Base-by-base conservation (phyloP, 805 yeast genomes). In the Candida peoriensis region DNA sequence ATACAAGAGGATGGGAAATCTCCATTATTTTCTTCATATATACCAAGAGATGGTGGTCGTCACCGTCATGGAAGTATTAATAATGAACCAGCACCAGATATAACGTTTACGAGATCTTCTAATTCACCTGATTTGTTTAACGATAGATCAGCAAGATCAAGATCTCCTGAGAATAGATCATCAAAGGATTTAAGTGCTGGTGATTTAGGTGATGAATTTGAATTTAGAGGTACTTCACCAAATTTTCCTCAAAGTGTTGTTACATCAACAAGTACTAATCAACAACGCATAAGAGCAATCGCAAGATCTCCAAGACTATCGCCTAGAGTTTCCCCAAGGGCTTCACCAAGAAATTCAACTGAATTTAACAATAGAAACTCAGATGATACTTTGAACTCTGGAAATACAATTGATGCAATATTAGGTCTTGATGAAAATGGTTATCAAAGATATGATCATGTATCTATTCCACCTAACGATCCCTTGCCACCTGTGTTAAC, bases 161-260 rank as follows among this genome's bases (percentile, higher is more conserved):
- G 28, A 25, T 25, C 28, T 4, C 28, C 28, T 7, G 28, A n/a
- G n/a, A n/a, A n/a, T n/a, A n/a, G n/a, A n/a, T n/a, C n/a, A n/a
- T n/a, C n/a, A n/a, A n/a, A n/a, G n/a, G n/a, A n/a, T n/a, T n/a
- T n/a, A n/a, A n/a, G 33, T 15, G 55, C 52, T 16, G 56, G 47
- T 21, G 66, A 61, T 37, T 45, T 60, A 12, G 58, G 58, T 5
- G 47, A 46, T 19, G 48, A 41, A 2, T 61, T 61, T 33, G 41
- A 42, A 29, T 63, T 61, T 35, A 46, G 46, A 18, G 68, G 66
- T 6, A 37, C 37, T 8, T 57, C 62, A 8, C 48, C 58, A 12
- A 47, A 50, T 28, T 48, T 62, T 47, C 66, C 68, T 10, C 51
- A 48, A 14, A 46, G 64, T 9, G 52, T 63, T 3, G 41, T 56